Evolutionary conservation across 306 rosid species (phyloP).

Genomic region (Arachis hypogaea): DNA sequence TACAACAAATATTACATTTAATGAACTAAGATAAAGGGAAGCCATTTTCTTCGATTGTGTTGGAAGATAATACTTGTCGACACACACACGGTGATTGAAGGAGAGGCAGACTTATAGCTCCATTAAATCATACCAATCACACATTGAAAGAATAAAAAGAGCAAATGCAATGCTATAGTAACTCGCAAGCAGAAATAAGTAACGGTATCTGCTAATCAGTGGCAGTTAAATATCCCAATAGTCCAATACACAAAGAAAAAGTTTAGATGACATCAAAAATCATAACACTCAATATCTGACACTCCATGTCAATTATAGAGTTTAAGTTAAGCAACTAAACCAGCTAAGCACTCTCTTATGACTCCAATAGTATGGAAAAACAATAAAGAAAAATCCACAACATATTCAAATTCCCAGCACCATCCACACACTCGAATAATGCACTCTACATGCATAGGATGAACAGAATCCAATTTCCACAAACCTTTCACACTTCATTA

Average conservation of each 20-base stretch:
- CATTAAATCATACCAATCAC: constrained; percentile 25
- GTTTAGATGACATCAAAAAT: constrained; percentile 23
- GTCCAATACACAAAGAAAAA: neutral
- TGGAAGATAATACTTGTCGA: constrained; percentile 3
- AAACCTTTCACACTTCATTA: constrained; percentile 8
- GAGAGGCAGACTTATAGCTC: constrained; percentile 16
- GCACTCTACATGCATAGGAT: neutral
- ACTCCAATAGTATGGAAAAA: neutral
- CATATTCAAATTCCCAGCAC: neutral
- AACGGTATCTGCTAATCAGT: constrained; percentile 16
- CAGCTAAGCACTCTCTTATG: neutral
- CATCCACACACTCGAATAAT: neutral
- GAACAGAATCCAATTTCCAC: constrained; percentile 15
- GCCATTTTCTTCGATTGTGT: neutral
- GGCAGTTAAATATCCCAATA: constrained; percentile 22
- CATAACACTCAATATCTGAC: neutral
- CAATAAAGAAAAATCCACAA: neutral
- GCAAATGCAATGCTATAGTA: constrained; percentile 9
- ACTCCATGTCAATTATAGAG: neutral
- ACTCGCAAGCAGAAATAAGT: neutral
- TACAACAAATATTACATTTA: constrained; percentile 3
- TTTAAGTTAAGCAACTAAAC: constrained; percentile 14
- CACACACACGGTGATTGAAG: constrained; percentile 5
- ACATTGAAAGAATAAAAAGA: constrained; percentile 20
- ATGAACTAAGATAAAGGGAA: neutral